phyloP scores from a whole-genome alignment of 2,329 filamentous ascomycete genomes.

The Xylaria sp. region DNA sequence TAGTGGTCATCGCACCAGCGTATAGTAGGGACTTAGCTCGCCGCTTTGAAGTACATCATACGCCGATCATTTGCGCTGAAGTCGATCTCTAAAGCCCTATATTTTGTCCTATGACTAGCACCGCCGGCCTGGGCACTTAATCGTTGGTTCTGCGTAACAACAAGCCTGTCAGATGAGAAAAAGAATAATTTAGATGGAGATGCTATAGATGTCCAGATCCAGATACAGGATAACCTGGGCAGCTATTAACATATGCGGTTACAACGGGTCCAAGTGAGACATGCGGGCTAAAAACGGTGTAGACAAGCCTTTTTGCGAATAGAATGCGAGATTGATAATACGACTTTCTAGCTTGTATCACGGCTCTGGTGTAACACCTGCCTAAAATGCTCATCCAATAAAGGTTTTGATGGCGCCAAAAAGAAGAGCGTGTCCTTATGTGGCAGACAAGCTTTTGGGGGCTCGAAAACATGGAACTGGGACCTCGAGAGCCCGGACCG shows the following conservation, averaged over 20 bases:
- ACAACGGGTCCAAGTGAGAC: neutral
- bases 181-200: neutral
- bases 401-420: neutral
- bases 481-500: neutral
- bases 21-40: neutral
- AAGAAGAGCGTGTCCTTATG: neutral
- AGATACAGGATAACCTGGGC: no score
- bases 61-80: slow-evolving; percentile 13
- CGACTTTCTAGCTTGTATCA: no score
- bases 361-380: neutral
- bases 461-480: neutral
- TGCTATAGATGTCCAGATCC: no score
- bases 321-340: neutral
- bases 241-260: neutral
- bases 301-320: neutral
- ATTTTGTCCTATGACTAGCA: neutral
- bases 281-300: neutral
- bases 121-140: slow-evolving; percentile 1
- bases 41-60: slow-evolving; percentile 20
- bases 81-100: slow-evolving; percentile 12
- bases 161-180: neutral
- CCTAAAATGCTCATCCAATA: neutral
- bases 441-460: neutral
- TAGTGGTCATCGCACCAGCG: neutral
- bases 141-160: neutral